These are phyloP conservation scores for Fusarium metavorans DNA, from an alignment of 2,329 filamentous ascomycete species.

Conservation along the genomic window DNA sequence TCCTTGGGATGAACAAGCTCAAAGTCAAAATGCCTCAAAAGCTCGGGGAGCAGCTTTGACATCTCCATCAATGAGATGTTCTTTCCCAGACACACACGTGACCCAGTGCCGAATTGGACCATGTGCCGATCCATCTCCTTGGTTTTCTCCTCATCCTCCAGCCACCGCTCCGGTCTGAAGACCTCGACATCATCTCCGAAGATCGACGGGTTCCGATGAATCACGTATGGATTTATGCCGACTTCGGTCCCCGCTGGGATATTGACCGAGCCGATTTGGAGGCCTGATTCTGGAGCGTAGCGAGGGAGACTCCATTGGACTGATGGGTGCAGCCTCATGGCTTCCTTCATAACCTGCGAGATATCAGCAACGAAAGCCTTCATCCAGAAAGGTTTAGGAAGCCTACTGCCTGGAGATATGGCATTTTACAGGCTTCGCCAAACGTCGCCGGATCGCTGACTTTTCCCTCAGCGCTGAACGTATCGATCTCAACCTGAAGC, in stretches of 20 bases:
- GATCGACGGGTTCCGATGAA: conserved; percentile 1
- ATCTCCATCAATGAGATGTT: conserved; percentile 19
- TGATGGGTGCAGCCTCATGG: conserved; percentile 13
- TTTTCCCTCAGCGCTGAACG: not conserved
- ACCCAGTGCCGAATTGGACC: conserved; percentile 8
- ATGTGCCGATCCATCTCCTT: conserved; percentile 5
- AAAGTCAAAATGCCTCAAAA: conserved; percentile 14
- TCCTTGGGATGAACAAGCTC: not conserved
- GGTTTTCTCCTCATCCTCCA: conserved; percentile 1
- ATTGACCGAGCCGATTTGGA: not conserved
- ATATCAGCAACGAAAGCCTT: not conserved
- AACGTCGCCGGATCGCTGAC: conserved; percentile 14
- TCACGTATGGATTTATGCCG: conserved; percentile 9
- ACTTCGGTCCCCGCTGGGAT: conserved; percentile 8
- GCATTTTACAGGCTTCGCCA: conserved; percentile 7
- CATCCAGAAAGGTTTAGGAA: not conserved
- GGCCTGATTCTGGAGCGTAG: not conserved
- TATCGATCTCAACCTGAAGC: conserved; percentile 2
- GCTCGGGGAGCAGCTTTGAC: conserved; percentile 8
- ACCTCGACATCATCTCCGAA: conserved; percentile 8
- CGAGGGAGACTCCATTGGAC: conserved; percentile 13
- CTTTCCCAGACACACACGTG: conserved; percentile 4
- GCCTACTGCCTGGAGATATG: conserved; percentile 12
- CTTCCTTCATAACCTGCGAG: conserved; percentile 9
- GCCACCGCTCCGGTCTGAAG: conserved; percentile 9